These are phyloP conservation scores for Colletotrichum scovillei DNA, from an alignment of 2,329 filamentous ascomycete species.

Conservation along the genomic window DNA sequence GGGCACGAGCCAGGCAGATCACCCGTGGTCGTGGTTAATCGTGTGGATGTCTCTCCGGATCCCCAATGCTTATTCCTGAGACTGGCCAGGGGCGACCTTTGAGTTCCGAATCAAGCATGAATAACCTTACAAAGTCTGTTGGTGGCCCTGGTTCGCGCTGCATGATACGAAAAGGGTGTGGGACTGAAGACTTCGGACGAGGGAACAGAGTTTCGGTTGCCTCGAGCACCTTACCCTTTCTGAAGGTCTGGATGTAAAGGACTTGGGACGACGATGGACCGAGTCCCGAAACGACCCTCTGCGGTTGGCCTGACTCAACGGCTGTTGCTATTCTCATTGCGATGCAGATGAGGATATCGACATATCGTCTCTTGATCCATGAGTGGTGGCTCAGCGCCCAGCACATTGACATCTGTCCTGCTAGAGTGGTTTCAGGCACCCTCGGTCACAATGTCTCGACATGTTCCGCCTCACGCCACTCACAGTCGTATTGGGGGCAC, in stretches of 20 bases:
- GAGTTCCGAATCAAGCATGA: conserved; percentile 29
- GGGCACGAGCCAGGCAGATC: conserved; percentile 28
- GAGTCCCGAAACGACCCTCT: conserved; percentile 20
- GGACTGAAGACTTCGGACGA: conserved; percentile 25
- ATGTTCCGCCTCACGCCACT: conserved; percentile 26
- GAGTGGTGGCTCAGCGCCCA: conserved; percentile 23
- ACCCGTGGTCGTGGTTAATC: conserved; percentile 5
- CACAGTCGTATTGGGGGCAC: neutral
- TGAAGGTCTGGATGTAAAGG: conserved; percentile 32
- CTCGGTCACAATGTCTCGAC: conserved; percentile 19
- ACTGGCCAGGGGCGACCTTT: conserved; percentile 14
- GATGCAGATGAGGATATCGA: conserved; percentile 7
- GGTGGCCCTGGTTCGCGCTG: neutral
- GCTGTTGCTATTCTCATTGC: conserved; percentile 12
- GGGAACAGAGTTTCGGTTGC: conserved; percentile 30
- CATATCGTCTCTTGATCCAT: neutral
- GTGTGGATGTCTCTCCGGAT: conserved; percentile 1
- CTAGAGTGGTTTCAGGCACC: conserved; percentile 26
- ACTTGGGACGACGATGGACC: conserved; percentile 34
- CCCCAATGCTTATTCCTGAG: conserved; percentile 20
- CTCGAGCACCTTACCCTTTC: conserved; percentile 24
- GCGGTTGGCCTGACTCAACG: conserved; percentile 27
- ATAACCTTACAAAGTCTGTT: conserved; percentile 7
- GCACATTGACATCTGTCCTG: conserved; percentile 25
- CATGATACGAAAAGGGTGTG: conserved; percentile 11